Evolutionary conservation across 106 monocot genomes (phyloP).

Genomic region (Dioscorea dumetorum): DNA sequence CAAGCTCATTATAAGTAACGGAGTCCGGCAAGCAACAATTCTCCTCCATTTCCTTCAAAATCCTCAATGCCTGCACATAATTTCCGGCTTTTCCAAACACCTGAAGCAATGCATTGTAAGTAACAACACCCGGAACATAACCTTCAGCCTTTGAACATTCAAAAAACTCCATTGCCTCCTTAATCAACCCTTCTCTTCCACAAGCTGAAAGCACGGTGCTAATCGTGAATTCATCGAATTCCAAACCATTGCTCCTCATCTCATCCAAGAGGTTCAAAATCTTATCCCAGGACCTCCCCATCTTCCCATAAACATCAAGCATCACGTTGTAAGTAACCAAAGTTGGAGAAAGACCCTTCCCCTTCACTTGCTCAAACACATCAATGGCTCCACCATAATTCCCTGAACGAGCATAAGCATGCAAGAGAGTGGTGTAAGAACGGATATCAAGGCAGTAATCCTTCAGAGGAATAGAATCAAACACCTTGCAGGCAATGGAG

Average conservation of each 20-base stretch:
- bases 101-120: conserved; percentile 77
- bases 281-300: conserved; percentile 55
- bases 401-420: conserved; percentile 37
- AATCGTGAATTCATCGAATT: conserved; percentile 82
- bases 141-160: conserved; percentile 39
- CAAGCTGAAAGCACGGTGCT: conserved; percentile 87
- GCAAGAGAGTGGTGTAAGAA: conserved; percentile 77
- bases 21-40: conserved; percentile 45
- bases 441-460: conserved; percentile 51
- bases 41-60: conserved; percentile 85
- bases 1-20: conserved; percentile 85
- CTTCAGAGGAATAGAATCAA: conserved; percentile 52
- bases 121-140: conserved; percentile 54
- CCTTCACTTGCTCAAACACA: conserved; percentile 53
- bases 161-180: conserved; percentile 71
- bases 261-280: conserved; percentile 65
- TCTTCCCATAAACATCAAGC: conserved; percentile 69
- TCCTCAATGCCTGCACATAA: conserved; percentile 33
- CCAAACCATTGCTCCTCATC: conserved; percentile 40
- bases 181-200: conserved; percentile 67
- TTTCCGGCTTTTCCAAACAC: conserved; percentile 84
- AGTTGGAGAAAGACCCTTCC: conserved; percentile 49
- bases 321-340: conserved; percentile 90
- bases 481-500: conserved; percentile 42
- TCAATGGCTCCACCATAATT: conserved; percentile 37